Evolutionary conservation across 768 basidiomycete species (phyloP), one percentile per base, ranked within the genome.

Genomic region (Tubosaeta sp.): DNA sequence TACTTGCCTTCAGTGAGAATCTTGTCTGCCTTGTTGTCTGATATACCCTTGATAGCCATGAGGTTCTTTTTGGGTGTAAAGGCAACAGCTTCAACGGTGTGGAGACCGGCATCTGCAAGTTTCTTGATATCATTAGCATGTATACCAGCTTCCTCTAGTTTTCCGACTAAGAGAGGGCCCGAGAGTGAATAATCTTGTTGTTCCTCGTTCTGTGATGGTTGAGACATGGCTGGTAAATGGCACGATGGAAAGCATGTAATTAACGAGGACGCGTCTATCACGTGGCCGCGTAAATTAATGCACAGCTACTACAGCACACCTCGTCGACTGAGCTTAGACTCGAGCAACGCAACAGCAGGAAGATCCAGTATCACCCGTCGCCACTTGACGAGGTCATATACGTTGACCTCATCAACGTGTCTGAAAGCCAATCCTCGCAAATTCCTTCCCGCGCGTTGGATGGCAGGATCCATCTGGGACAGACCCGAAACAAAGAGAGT

Each of bases 1-100:
- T 22, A 66, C 80, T 56, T 52, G 91, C 96, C 96, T 77, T 95
- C 93, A 13, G 77, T 71, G 24, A 98, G 70, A 51, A 99, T 96
- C 74, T 94, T 98, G 67, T 99, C 96, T 2, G 96, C 96, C 66
- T 98, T 99, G 55, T 86, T 80, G 59, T 99, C 96, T 22, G 92
- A 94, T 42, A 99, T 96, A 10, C 96, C 96, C 69, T 97, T 98
- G 60, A 98, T 94, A 5, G 83, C 80, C 51, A 90, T 80, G 30
- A 98, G 73, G 46, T 77, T 76, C 74, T 97, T 98, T 80, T 97
- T 96, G 13, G 95, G 91, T 0, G 94, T 97, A 65, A 94, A 97
- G 30, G 93, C 94, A 45, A 98, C 92, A 14, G 92, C 82, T 67
- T 99, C 96, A 56, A 99, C 83, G 3, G 96, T 98, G 68, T 95